These are phyloP conservation scores for Leccinum subtestaceum DNA, from an alignment of 768 basidiomycete genomes.

Conservation along the genomic window DNA sequence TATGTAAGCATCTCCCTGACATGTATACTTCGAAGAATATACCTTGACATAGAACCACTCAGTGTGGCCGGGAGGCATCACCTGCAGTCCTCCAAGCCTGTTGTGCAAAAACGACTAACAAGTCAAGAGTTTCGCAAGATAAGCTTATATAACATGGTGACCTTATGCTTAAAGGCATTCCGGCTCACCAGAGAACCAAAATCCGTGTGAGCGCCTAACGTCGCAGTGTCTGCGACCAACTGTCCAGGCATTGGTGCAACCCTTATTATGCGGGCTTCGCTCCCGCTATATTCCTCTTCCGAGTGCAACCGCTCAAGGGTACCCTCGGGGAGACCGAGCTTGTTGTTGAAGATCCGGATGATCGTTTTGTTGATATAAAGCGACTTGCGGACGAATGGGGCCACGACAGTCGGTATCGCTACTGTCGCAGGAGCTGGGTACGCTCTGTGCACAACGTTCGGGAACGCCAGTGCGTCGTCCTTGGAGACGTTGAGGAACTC, in stretches of 20 bases:
- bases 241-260: slow-evolving; percentile 40
- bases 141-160: not conserved
- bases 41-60: slow-evolving; percentile 70
- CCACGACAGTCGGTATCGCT: slow-evolving; percentile 48
- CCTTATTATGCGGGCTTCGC: slow-evolving; percentile 55
- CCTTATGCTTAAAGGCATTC: not conserved
- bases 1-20: not conserved
- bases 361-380: slow-evolving; percentile 52
- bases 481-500: slow-evolving; percentile 70
- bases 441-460: slow-evolving; percentile 46
- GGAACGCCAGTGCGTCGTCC: slow-evolving; percentile 66
- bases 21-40: not conserved
- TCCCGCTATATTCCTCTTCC: slow-evolving; percentile 47
- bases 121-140: not conserved
- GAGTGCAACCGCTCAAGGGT: slow-evolving; percentile 44
- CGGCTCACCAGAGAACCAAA: slow-evolving; percentile 63
- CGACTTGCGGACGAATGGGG: slow-evolving; percentile 57
- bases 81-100: slow-evolving; percentile 66
- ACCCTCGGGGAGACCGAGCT: slow-evolving; percentile 51
- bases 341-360: slow-evolving; percentile 55
- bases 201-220: slow-evolving; percentile 67
- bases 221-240: slow-evolving; percentile 32
- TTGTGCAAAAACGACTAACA: slow-evolving; percentile 65
- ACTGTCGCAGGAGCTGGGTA: slow-evolving; percentile 55
- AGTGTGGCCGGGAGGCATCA: slow-evolving; percentile 57